Evolutionary conservation across 1,139 yeast species (phyloP), one percentile per base, ranked within the genome.

Genomic region (Meyerozyma sp.): DNA sequence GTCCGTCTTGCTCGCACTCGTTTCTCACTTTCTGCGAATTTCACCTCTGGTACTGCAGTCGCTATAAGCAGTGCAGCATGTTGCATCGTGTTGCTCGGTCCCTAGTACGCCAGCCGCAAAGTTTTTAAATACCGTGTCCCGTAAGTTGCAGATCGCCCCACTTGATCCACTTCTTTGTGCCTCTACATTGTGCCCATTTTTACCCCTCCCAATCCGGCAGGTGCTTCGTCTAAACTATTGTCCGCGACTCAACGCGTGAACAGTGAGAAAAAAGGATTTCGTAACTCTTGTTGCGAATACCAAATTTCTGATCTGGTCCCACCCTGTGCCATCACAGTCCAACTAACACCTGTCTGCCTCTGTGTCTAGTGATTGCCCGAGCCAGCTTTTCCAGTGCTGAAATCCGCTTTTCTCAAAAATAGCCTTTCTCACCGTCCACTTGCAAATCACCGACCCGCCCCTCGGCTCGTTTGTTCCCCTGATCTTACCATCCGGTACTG

Each of bases 181-280:
- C 34, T 2, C 21, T 30, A 13, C 34, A 13, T 30, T 13, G 16
- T 30, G 20, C 14, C 16, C 20, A 18, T 20, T 21, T 16, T 21
- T 34, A 14, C 16, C 26, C 26, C 25, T 21, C 26, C 37, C 14
- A 21, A 34, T 34, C 26, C 11, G 37, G 37, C 26, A 34, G 37
- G 26, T 34, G 8, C 26, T 11, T 34, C 37, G 37, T 34, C 37
- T 20, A 18, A 21, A 18, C 26, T 34, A 34, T 34, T 34, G 37
- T 34, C 37, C 37, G 37, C 37, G 37, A 34, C 37, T 21, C 37
- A n/a, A 34, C 37, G 37, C 37, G 37, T 34, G 37, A 34, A 34
- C 26, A 1, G 25, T 13, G 37, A 21, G 37, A 34, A 34, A 34
- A 34, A 34, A 34, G 37, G 37, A 34, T 34, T 34, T 20, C 26